Evolutionary conservation across 2,329 filamentous ascomycete species (phyloP), one percentile per base, ranked within the genome.

Genomic region (Pseudocercospora ulei): DNA sequence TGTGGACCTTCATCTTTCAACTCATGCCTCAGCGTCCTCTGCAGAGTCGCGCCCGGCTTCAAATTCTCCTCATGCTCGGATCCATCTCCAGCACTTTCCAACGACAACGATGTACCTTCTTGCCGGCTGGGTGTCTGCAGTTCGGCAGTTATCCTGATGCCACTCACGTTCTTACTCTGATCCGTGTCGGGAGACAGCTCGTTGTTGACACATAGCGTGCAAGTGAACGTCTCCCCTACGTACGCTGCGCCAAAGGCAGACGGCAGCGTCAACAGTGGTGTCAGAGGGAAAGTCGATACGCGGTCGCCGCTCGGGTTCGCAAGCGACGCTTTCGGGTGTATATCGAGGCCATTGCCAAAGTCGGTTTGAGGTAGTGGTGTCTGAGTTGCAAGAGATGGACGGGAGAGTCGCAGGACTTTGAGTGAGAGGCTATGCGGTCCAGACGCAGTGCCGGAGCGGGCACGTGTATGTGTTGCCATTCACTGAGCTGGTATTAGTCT

Each of bases 121-220:
- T 78, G 76, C 39, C 80, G 76, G 3, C 80, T 78, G 0, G 90
- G 88, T 0, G 87, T 93, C 65, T 96, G 92, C 80, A 98, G 92
- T 63, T 95, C 87, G 0, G 87, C 90, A 39, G 82, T 75, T 53
- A 96, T 84, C 38, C 77, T 75, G 36, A 95, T 80, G 40, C 82
- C 82, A 46, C 76, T 80, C 25, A 93, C 77, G 29, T 61, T 65
- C 48, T 64, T 65, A 44, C 64, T 61, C 5, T 58, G 63, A 3
- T 60, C 57, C 4, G 57, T 55, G 5, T 63, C 57, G 5, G 25
- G 22, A 0, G 48, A 37, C 1, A 78, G 62, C 56, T 96, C 88
- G 59, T 95, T 88, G 67, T 94, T 95, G n/a, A 83, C 87, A 64
- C 87, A 94, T 13, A 96, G 71, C 1, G 88, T 94, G 64, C 90